Base-by-base conservation (phyloP, 179 eudicot genomes). In the Pouteria campechiana region DNA sequence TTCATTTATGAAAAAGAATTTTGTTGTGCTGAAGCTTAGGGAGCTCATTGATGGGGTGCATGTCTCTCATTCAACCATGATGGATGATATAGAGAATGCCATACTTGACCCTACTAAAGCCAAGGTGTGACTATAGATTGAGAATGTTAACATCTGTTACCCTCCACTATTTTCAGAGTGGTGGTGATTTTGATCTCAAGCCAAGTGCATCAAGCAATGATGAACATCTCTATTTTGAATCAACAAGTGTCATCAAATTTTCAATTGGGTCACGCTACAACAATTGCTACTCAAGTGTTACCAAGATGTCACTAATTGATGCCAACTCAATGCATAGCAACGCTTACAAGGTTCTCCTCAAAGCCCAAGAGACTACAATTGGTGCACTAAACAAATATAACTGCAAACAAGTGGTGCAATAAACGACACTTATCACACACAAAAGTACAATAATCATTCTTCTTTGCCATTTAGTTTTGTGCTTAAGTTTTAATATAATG, bases 121-220 rank as follows among this genome's bases (percentile, higher is more conserved):
- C 12, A 75, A 78, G 48, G 87, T 76, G 31, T 81, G 85, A 54
- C 55, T 89, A 46, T 81, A 71, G 65, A 78, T 93, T 6, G 83
- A 78, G 16, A 78, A 81, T 48, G 89, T 89, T 3, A 95, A 89
- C 54, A 85, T 89, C 18, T 85, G 95, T 47, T 89, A 89, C 46
- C 97, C 95, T 52, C 97, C 97, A 0, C 74, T 89, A 35, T n/a
- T 78, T 89, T 44, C 97, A 89, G 58, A 89, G 95, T 55, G 97
- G 95, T 37, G 95, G 89, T 2, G 58, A 59, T 39, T 89, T 85
- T 51, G 95, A 89, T 76, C 76, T 85, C 33, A 62, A 68, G 47
- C 90, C 95, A 2, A 79, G 81, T 49, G 97, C 97, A 1, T 46
- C 86, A 13, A 89, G 95, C 64, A 78, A 85, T 41, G 97, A 81